Evolutionary conservation across 345 rosid genomes (phyloP).

Genomic region (Populus davidiana): DNA sequence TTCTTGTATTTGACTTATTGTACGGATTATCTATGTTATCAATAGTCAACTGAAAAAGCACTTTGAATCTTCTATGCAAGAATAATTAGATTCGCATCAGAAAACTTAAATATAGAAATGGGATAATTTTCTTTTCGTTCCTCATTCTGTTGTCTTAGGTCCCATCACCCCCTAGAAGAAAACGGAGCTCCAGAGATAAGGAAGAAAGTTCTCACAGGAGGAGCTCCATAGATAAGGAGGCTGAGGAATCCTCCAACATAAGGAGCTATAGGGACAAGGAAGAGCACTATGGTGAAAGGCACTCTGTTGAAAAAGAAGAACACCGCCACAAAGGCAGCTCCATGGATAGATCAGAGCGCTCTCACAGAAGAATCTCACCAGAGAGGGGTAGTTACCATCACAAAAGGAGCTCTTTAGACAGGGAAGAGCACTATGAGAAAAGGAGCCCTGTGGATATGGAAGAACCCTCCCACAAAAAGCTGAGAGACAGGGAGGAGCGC

Average conservation of each 20-base stretch:
- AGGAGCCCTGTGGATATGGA: slow-evolving; percentile 23
- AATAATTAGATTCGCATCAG: not conserved
- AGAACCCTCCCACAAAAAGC: slow-evolving; percentile 18
- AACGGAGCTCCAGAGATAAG: slow-evolving; percentile 33
- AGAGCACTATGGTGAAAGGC: not conserved
- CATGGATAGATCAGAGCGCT: slow-evolving; percentile 29
- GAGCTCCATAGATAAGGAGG: slow-evolving; percentile 28
- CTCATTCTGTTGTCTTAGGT: slow-evolving; percentile 42
- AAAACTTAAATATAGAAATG: not conserved
- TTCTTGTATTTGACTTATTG: not conserved
- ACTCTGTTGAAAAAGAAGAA: slow-evolving; percentile 30
- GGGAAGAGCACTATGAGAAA: not conserved
- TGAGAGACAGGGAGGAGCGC: slow-evolving; percentile 27
- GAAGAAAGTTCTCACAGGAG: slow-evolving; percentile 20
- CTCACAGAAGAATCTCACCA: slow-evolving; percentile 8
- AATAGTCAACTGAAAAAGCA: not conserved
- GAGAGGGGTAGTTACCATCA: not conserved
- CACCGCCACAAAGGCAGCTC: slow-evolving; percentile 9
- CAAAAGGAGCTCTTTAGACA: not conserved
- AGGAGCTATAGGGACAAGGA: not conserved
- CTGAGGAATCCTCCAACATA: slow-evolving; percentile 17
- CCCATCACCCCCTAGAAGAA: slow-evolving; percentile 86
- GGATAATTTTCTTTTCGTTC: not conserved
- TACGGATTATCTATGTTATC: not conserved
- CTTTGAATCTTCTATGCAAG: slow-evolving; percentile 1